Evolutionary conservation across 2,329 filamentous ascomycete species (phyloP).

Genomic region (Trichoderma endophyticum): DNA sequence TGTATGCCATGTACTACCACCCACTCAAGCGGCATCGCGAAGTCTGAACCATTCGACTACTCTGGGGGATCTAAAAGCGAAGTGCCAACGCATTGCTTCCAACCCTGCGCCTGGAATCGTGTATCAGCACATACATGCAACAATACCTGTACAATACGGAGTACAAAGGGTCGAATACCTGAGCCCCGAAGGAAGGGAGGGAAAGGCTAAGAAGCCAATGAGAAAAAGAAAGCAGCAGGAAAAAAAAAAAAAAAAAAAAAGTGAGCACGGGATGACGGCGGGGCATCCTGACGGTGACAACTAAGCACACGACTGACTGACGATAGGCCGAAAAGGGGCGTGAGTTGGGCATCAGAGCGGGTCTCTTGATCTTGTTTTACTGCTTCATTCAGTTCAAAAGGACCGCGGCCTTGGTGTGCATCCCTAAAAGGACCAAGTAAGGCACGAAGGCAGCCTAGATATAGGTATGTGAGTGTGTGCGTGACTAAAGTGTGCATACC

Average conservation of each 20-base stretch:
- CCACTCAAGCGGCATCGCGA: neutral
- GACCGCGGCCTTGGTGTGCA: neutral
- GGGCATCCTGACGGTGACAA: conserved; percentile 4
- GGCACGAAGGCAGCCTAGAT: neutral
- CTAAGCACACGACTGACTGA: conserved; percentile 1
- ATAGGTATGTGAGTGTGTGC: neutral
- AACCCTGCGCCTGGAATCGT: neutral
- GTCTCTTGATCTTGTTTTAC: neutral
- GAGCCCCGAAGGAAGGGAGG: neutral
- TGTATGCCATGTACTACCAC: neutral
- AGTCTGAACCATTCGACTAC: neutral
- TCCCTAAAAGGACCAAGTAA: neutral
- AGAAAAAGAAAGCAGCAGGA: neutral
- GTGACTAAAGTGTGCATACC: neutral
- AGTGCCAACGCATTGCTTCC: neutral
- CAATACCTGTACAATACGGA: neutral
- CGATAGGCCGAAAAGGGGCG: neutral
- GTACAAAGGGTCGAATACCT: neutral
- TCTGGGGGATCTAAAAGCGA: neutral
- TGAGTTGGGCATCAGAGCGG: conserved; percentile 17
- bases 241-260: neutral
- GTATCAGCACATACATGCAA: neutral
- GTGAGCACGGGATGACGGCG: neutral
- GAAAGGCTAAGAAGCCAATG: neutral
- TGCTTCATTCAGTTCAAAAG: neutral